Base-by-base conservation (phyloP, 345 rosid genomes). In the Conringia planisiliqua region DNA sequence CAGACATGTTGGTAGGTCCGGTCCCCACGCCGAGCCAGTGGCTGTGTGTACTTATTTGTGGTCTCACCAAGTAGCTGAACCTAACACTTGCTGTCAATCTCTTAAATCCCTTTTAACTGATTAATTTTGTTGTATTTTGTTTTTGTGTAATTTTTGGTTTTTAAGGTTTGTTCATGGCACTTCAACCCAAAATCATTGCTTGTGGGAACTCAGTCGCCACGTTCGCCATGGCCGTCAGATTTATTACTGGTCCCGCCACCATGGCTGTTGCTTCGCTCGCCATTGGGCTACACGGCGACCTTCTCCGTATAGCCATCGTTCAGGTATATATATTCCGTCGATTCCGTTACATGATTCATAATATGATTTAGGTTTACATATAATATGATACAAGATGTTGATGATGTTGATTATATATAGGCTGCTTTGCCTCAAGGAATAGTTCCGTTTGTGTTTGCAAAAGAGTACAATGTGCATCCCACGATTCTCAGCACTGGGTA, bases 141-240 rank as follows among this genome's bases (percentile, higher is more conserved):
- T 54, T 56, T 3, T 52, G 55, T 64, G 40, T 44, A 20, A 22
- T 57, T 35, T 58, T 50, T n/a, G n/a, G 24, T 22, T 26, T 33
- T 33, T 0, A 74, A 95, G 99, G 99, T 70, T 81, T 95, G 82
- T 95, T 95, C 79, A 95, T 95, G 99, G 99, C 99, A 33, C 83
- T 95, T 67, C 99, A 95, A 78, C 99, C 99, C n/a, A 92, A 86
- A 86, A 87, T 95, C 32, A 95, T 95, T 44, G 99, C 97, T 26
- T 94, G 98, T 65, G 98, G 98, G 55, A 94, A 94, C 81, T 83
- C 93, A 0, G 82, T 87, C 0, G 99, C 99, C 16, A 55, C 89
- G 0, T 92, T 92, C 26, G 82, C 99, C 10, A 95, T 95, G 99
- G 97, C 91, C 0, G 90, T 92, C 35, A 87, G 99, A 80, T 95